phyloP scores from a whole-genome alignment of 1,284 basidiomycete genomes.

The Cutaneotrichosporon sp. region DNA sequence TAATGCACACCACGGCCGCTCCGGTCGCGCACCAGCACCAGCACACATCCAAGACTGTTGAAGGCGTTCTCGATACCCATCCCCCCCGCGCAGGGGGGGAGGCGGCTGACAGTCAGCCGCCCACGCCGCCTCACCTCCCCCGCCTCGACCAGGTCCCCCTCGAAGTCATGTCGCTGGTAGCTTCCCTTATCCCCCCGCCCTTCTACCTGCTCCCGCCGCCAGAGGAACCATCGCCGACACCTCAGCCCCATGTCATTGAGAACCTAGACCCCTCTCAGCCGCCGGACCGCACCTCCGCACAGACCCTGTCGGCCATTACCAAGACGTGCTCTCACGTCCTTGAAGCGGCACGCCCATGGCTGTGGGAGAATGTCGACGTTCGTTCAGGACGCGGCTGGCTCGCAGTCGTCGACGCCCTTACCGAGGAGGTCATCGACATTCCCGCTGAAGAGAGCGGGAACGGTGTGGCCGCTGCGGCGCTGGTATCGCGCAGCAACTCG shows the following conservation, averaged over 20 bases:
- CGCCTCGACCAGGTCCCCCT: conserved; percentile 40
- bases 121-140: neutral
- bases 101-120: too few species aligned
- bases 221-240: conserved; percentile 10
- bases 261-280: conserved; percentile 31
- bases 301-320: conserved; percentile 25
- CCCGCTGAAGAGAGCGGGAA: too few species aligned
- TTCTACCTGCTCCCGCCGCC: conserved; percentile 27
- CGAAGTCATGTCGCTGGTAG: conserved; percentile 36
- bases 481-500: too few species aligned
- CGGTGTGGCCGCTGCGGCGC: too few species aligned
- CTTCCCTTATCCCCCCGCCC: conserved; percentile 32
- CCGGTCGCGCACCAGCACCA: neutral
- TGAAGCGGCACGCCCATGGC: conserved; percentile 42
- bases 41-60: neutral
- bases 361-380: conserved; percentile 47
- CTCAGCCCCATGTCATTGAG: conserved; percentile 24
- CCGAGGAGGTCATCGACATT: conserved; percentile 37
- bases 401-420: conserved; percentile 45
- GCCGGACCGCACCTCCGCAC: conserved; percentile 16
- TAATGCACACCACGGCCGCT: conserved; percentile 7
- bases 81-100: too few species aligned
- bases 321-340: conserved; percentile 25
- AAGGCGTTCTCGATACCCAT: too few species aligned
- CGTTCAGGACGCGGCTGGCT: conserved; percentile 46